These are phyloP conservation scores for Onygenales sp. DNA, from an alignment of 2,329 filamentous ascomycete species.

Conservation along the genomic window DNA sequence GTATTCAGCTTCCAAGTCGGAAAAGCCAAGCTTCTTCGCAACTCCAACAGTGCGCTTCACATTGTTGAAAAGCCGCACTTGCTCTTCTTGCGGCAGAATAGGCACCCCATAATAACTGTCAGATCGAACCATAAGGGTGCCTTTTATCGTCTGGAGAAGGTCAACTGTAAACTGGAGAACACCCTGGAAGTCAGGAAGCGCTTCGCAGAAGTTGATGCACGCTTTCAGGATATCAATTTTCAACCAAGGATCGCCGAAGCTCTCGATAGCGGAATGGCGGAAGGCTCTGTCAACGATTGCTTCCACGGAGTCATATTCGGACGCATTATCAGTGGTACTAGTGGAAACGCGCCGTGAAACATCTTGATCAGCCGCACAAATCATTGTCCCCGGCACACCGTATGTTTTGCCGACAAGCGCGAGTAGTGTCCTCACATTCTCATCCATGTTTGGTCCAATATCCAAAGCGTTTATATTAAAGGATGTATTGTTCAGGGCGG, in stretches of 20 bases:
- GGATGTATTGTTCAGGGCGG: slow-evolving; percentile 53
- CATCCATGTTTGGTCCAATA: slow-evolving; percentile 32
- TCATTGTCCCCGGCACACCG: slow-evolving; percentile 30
- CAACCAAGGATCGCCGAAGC: slow-evolving; percentile 66
- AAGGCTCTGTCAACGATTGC: slow-evolving; percentile 37
- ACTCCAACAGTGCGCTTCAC: slow-evolving; percentile 74
- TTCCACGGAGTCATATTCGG: slow-evolving; percentile 26
- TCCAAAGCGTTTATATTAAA: slow-evolving; percentile 36
- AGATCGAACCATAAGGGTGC: slow-evolving; percentile 62
- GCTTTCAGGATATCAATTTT: slow-evolving; percentile 80
- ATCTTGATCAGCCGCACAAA: slow-evolving; percentile 10
- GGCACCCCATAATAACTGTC: slow-evolving; percentile 61
- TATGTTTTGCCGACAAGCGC: slow-evolving; percentile 30
- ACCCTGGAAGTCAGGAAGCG: slow-evolving; percentile 80
- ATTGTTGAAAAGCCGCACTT: slow-evolving; percentile 72
- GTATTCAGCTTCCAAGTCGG: slow-evolving; percentile 67
- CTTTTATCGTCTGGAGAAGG: slow-evolving; percentile 64
- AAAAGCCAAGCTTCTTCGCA: slow-evolving; percentile 64
- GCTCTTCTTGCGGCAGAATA: slow-evolving; percentile 68
- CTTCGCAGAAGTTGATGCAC: slow-evolving; percentile 92
- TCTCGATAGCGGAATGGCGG: slow-evolving; percentile 35
- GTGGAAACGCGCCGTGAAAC: slow-evolving; percentile 7
- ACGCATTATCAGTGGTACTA: slow-evolving; percentile 9
- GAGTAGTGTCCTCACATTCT: slow-evolving; percentile 29
- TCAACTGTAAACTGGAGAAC: slow-evolving; percentile 83